phyloP scores from a whole-genome alignment of 768 basidiomycete species.

The Boletus vermiculosoides region DNA sequence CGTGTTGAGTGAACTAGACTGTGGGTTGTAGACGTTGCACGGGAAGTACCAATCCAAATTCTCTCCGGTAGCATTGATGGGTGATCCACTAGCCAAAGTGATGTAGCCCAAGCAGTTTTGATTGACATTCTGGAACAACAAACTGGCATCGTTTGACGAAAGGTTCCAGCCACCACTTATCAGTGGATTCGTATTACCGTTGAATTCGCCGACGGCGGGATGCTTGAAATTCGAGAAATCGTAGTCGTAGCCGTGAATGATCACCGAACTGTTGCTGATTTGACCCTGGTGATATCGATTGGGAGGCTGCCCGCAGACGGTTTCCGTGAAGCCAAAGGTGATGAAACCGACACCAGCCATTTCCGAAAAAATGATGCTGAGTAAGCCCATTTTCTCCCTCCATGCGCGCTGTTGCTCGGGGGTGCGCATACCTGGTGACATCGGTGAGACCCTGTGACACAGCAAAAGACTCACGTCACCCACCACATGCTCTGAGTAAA shows the following conservation, averaged over 20 bases:
- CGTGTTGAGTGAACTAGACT: conserved; percentile 63
- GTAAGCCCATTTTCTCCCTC: conserved; percentile 96
- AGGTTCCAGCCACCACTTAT: conserved; percentile 73
- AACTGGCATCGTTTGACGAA: conserved; percentile 86
- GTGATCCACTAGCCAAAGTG: conserved; percentile 64
- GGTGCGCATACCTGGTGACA: conserved; percentile 68
- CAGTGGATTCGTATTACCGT: conserved; percentile 82
- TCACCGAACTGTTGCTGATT: conserved; percentile 75
- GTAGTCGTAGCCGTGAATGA: conserved; percentile 94
- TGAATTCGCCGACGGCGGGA: conserved; percentile 67
- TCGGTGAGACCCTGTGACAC: conserved; percentile 7
- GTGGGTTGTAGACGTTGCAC: conserved; percentile 83
- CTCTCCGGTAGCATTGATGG: conserved; percentile 62
- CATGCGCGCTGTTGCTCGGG: conserved; percentile 95
- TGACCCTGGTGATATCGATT: conserved; percentile 79
- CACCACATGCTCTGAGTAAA: conserved; percentile 75
- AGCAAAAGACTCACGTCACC: conserved; percentile 29
- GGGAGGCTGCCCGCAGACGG: conserved; percentile 87
- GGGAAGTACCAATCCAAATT: conserved; percentile 95
- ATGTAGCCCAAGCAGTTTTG: conserved; percentile 78
- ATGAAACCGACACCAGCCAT: conserved; percentile 97
- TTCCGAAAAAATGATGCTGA: conserved; percentile 72
- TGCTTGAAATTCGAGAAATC: conserved; percentile 87
- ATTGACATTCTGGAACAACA: conserved; percentile 93
- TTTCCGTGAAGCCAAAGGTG: conserved; percentile 96